phyloP scores from a whole-genome alignment of 371 early-diverging fungal species.

The Entomophthora muscae region DNA sequence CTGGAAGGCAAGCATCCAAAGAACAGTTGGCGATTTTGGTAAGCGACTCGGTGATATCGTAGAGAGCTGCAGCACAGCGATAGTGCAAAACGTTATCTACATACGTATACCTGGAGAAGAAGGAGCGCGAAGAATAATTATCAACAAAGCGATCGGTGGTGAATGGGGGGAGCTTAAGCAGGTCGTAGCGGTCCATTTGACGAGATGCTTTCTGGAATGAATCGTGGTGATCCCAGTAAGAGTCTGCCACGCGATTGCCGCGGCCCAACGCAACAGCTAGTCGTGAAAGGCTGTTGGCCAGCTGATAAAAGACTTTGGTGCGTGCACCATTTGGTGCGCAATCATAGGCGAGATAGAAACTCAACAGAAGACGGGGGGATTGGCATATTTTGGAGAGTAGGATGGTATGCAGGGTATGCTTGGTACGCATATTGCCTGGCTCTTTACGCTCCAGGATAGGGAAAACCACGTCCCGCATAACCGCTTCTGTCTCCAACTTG shows the following conservation, averaged over 20 bases:
- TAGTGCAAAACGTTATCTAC: background rate
- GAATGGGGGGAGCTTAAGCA: background rate
- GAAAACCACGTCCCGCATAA: background rate
- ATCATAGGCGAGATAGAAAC: background rate
- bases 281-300: background rate
- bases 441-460: background rate
- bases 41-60: background rate
- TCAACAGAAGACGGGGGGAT: background rate
- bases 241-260: background rate
- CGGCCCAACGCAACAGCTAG: background rate
- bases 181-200: background rate
- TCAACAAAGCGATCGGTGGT: background rate
- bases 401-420: background rate
- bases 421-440: background rate
- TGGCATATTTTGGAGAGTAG: background rate
- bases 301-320: background rate
- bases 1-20: background rate
- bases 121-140: background rate
- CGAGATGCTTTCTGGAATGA: background rate
- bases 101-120: background rate
- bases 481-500: background rate
- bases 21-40: too few species aligned
- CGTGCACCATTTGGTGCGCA: background rate
- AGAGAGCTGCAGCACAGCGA: background rate
- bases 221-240: background rate